phyloP scores from a whole-genome alignment of 352 stramenopile genomes.

The Phytophthora litchii region DNA sequence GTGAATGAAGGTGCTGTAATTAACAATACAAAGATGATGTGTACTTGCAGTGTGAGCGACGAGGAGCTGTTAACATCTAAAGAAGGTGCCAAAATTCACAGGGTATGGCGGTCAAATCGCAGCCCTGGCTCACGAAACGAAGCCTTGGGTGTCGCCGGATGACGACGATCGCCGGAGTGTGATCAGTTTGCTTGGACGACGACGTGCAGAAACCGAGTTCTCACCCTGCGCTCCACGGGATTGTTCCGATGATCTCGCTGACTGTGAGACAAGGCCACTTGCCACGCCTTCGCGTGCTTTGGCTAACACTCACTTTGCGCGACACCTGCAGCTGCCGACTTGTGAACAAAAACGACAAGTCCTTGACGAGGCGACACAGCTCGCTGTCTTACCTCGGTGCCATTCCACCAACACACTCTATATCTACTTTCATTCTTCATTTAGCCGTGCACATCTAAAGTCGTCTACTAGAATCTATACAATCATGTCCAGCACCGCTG shows the following conservation, averaged over 20 bases:
- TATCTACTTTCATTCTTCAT: conserved; percentile 23
- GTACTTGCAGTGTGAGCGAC: too few species aligned
- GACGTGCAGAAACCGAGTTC: conserved; percentile 17
- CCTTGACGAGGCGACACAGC: conserved; percentile 12
- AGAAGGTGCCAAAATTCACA: too few species aligned
- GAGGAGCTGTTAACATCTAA: too few species aligned
- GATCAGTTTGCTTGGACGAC: conserved; percentile 29
- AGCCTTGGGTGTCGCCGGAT: conserved; percentile 25
- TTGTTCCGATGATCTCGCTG: conserved; percentile 31
- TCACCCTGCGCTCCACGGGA: conserved; percentile 21
- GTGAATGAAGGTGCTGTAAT: conserved; percentile 3
- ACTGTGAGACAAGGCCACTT: conserved; percentile 25
- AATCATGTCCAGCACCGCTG: conserved; percentile 22
- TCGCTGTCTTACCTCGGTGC: conserved; percentile 8
- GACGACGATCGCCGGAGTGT: conserved; percentile 24
- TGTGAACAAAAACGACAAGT: conserved; percentile 17
- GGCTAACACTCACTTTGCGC: background rate
- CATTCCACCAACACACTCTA: background rate
- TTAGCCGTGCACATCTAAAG: conserved; percentile 9
- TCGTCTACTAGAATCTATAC: conserved; percentile 11
- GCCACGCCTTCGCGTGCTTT: conserved; percentile 23
- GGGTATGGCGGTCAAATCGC: too few species aligned
- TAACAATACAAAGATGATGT: too few species aligned
- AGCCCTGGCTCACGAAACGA: conserved; percentile 24
- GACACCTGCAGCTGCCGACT: conserved; percentile 17